Base-by-base conservation (phyloP, 345 rosid genomes). In the Eucalyptus paniculata region DNA sequence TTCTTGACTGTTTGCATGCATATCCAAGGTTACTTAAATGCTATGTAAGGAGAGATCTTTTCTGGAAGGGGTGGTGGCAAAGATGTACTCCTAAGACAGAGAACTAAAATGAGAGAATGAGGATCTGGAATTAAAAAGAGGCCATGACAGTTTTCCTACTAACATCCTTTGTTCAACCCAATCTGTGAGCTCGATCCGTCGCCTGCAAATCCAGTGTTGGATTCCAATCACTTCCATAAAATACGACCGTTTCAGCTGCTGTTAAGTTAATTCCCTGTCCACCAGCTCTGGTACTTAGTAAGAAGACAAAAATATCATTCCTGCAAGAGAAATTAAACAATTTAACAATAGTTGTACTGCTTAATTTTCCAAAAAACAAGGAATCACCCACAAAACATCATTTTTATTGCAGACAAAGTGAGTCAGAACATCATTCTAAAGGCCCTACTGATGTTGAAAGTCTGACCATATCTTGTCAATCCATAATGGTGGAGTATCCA, bases 201-300 rank as follows among this genome's bases (percentile, higher is more conserved):
- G 99, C 99, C 92, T 96, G 99, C 89, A 98, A 94, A 94, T 98
- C 99, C 92, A 98, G 94, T 87, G 99, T 98, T 81, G 99, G 99
- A 91, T 97, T 98, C 99, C 99, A 98, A 92, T 98, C 99, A 91
- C 99, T 98, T 93, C 95, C 99, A 90, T 98, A 96, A 92, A 95
- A 97, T 62, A 98, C 95, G 90, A 97, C 99, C 14, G 99, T 98
- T 92, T 98, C 99, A 19, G 99, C 99, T 83, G 99, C 99, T 24
- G 97, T 98, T 93, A 97, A 93, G 94, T 98, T 98, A 91, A 98
- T 97, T 87, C 99, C 98, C 90, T 95, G 94, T 86, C 99, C 99
- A 91, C 99, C 99, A 91, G 99, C 99, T 96, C 99, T 94, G 50
- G 99, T 98, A 92, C 99, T 98, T 89, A 98, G 94, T 95, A 98